Evolutionary conservation across 2,329 filamentous ascomycete species (phyloP).

Genomic region (Daldinia eschscholtzii): DNA sequence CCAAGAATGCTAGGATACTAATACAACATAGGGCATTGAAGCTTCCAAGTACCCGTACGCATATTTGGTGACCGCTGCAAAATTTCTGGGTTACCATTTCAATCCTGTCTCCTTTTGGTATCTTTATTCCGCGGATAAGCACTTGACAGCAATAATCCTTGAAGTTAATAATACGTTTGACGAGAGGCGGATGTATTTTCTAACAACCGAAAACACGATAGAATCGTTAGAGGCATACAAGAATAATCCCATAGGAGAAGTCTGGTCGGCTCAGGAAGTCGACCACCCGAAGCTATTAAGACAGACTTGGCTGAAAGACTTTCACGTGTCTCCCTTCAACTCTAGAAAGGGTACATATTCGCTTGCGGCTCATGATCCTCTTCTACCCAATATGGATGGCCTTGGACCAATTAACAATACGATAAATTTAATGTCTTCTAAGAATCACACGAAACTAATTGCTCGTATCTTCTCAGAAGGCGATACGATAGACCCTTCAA

Average conservation of each 20-base stretch:
- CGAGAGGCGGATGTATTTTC: constrained; percentile 75
- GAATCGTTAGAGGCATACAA: constrained; percentile 27
- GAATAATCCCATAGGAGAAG: constrained; percentile 28
- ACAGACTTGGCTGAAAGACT: constrained; percentile 74
- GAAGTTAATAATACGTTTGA: constrained; percentile 85
- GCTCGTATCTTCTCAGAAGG: constrained; percentile 69
- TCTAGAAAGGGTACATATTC: constrained; percentile 68
- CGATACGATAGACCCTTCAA: constrained; percentile 62
- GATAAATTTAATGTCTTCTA: constrained; percentile 71
- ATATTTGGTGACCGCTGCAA: constrained; percentile 78
- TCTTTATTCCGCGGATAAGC: constrained; percentile 71
- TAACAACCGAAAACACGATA: constrained; percentile 57
- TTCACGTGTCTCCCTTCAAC: constrained; percentile 83
- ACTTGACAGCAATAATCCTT: constrained; percentile 73
- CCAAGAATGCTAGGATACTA: constrained; percentile 29
- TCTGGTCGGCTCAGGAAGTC: background rate
- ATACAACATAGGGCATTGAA: constrained; percentile 64
- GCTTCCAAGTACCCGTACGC: constrained; percentile 73
- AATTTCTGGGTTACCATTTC: constrained; percentile 77
- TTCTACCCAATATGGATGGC: constrained; percentile 56
- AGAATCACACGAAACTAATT: constrained; percentile 71
- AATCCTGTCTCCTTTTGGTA: constrained; percentile 87
- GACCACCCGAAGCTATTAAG: constrained; percentile 55
- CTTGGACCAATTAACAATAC: constrained; percentile 66
- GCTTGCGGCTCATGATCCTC: constrained; percentile 62